Percentiles rank a stretch among this genome's conserved stretches.
Conservation (phyloP, 345 rosid species). For the Brassica rapa region DNA sequence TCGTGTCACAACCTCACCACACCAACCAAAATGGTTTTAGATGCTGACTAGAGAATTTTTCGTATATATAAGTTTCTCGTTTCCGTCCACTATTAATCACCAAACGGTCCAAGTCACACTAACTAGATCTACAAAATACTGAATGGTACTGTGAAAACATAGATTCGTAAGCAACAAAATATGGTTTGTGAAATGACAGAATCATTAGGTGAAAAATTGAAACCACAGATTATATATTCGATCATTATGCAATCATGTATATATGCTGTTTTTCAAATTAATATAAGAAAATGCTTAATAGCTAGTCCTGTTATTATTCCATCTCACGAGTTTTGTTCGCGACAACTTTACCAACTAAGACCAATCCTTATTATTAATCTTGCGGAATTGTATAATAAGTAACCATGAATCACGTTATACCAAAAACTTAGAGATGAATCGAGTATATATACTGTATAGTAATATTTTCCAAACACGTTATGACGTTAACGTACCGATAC, state of each 20-base stretch:
- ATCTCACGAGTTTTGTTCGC: not conserved
- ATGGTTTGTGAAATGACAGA: not conserved
- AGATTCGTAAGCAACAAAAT: not conserved
- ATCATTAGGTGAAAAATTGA: not conserved
- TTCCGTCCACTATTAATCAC: conserved; percentile 14
- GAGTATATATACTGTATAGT: not conserved
- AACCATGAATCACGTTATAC: not conserved
- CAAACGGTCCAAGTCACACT: not conserved
- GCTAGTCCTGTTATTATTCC: not conserved
- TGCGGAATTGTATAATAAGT: not conserved
- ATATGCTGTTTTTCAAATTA: not conserved
- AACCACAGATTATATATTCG: not conserved
- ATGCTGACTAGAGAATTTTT: not conserved
- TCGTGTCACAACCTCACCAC: conserved; percentile 35
- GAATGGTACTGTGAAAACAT: not conserved
- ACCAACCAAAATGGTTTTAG: conserved; percentile 18
- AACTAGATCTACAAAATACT: not conserved
- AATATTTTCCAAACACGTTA: not conserved
- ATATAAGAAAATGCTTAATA: not conserved
- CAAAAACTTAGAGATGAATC: not conserved
- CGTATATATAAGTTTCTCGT: not conserved
- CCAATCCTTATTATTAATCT: not conserved
- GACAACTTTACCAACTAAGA: not conserved
- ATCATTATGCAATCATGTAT: not conserved
- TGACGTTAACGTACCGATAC: not conserved